Evolutionary conservation across 768 basidiomycete species (phyloP).

Genomic region (Dacryopinax primogenitus): DNA sequence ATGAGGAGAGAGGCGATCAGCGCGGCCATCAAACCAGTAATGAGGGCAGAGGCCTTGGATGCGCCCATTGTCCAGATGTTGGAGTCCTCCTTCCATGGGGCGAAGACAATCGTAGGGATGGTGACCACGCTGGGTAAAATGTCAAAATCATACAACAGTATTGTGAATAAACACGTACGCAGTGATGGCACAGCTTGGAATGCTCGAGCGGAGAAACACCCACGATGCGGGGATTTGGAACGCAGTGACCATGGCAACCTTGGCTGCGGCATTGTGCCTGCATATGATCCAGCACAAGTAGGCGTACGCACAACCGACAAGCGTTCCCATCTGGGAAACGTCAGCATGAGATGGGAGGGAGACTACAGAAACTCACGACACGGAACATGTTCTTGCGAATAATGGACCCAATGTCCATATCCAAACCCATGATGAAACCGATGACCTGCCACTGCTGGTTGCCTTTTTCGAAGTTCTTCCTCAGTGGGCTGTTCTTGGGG

Average conservation of each 20-base stretch:
- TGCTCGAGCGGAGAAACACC: neutral
- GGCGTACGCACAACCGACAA: neutral
- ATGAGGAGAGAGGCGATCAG: neutral
- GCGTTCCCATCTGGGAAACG: neutral
- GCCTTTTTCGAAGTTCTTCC: neutral
- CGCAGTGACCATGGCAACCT: neutral
- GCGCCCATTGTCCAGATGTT: neutral
- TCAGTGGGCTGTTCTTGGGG: neutral
- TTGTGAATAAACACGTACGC: neutral
- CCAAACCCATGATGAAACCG: neutral
- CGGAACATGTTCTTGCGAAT: neutral
- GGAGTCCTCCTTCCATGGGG: neutral
- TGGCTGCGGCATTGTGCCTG: neutral
- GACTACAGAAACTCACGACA: neutral
- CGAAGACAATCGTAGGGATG: neutral
- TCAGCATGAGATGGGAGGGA: neutral
- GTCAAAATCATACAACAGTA: neutral
- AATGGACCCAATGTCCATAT: neutral
- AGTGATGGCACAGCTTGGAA: neutral
- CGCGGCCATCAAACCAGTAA: neutral
- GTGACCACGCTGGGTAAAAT: neutral
- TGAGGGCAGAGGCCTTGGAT: neutral
- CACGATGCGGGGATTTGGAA: neutral
- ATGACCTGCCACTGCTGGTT: conserved; percentile 3
- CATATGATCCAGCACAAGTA: conserved; percentile 1